Base-by-base conservation (phyloP, 1,284 basidiomycete species). In the Cutaneotrichosporon cavernicola region DNA sequence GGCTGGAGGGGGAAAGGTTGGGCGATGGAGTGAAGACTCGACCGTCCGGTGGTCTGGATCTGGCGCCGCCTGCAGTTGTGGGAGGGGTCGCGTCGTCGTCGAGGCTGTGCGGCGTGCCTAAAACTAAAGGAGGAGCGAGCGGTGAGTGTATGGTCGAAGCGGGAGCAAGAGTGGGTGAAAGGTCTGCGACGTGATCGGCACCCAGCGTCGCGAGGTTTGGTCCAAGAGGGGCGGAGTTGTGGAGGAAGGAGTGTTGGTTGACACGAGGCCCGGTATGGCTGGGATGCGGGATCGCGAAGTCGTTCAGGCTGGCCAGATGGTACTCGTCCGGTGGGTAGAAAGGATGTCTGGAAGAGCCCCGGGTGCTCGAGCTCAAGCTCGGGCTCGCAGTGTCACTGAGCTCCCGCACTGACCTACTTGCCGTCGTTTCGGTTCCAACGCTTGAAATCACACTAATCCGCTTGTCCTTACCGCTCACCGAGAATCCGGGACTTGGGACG, bases 351-450 rank as follows among this genome's bases (percentile, higher is more conserved):
- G 43, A 36, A 36, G 34, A 36, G 34, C 14, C 30, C 31, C 51
- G 30, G 18, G 31, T 18, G 51, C 31, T 53, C 51, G 51, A 53
- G 51, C 51, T 53, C 51, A 53, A 30, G 51, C 51, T 34, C 30
- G 51, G 51, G 18, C 31, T 53, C 51, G 51, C 18, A 31, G 51
- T 31, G 10, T 31, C 31, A 32, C 51, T 53, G 51, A 6, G 11
- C 32, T 56, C 53, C 18, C n/a, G 53, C 53, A 56, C 36, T 16
- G 53, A 56, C 53, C 53, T 36, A n/a, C 53, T 40, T 4, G 53
- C 36, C 14, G 53, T 40, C 18, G n/a, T 56, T 2, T 55, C 52
- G 8, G 31, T 55, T 21, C 32, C 34, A 18, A 40, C 36, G 36
- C 53, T 38, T 9, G 32, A 36, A 32, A 56, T 38, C 4, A 56